Base-by-base conservation (phyloP, 202 grass and related monocot genomes). In the Carex arenaria region DNA sequence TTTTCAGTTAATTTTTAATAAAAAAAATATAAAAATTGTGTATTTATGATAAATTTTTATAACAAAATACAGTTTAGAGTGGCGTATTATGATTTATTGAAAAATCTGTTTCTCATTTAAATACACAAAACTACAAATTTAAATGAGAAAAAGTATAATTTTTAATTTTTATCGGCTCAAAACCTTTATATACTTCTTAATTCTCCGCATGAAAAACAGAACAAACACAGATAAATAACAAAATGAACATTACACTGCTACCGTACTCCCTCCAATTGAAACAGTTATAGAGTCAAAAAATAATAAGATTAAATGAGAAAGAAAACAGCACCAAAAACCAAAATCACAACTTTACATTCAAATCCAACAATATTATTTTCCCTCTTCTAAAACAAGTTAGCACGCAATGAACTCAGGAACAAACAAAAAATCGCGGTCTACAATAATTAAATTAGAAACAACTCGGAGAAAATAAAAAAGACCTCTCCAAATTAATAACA, bases 401-500 rank as follows among this genome's bases (percentile, higher is more conserved):
- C 80, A 82, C 62, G 3, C 80, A 82, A 82, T 42, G 3, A 82
- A 82, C 80, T 82, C 34, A 54, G 20, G 11, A 31, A 82, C 38
- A 82, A 68, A 56, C 62, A 67, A 82, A 56, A 75, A 1, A 52
- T 53, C 63, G 1, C n/a, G 80, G 59, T 82, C 80, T 49, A 32
- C n/a, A 56, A 18, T 66, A 62, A 36, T 43, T 82, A 68, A 82
- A 82, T 80, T 80, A 80, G 59, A 64, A 80, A 65, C 36, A 80
- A 61, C 59, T 60, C 10, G 60, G 60, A 64, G 61, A 49, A 43
- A 63, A 64, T 15, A 64, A 80, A 80, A 80, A 80, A 4, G 0
- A 9, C 34, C 78, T 80, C 78, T 63, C 43, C 64, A 91, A 91
- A 67, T 52, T 61, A 45, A 56, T 87, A 90, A 72, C 65, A 70